A percentile compares a stretch with the other conserved stretches of the same genome.
These are phyloP conservation scores for Lyophyllum decastes DNA, from an alignment of 768 basidiomycete species.

Conservation along the genomic window DNA sequence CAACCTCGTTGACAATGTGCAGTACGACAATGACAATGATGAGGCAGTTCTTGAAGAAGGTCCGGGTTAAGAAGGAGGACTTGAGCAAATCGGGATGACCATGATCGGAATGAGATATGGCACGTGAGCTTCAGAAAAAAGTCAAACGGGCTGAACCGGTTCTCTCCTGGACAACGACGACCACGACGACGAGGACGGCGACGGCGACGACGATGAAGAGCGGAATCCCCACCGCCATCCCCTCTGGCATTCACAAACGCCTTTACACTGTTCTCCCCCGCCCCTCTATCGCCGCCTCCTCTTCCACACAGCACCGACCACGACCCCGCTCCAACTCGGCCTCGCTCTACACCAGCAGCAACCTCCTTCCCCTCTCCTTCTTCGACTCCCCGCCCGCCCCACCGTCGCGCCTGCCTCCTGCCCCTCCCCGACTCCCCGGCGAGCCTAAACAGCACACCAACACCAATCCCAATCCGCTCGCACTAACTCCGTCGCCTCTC, in stretches of 20 bases:
- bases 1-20: no score
- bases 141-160: neutral
- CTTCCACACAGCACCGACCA: constrained; percentile 22
- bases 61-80: no score
- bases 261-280: constrained; percentile 39
- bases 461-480: constrained; percentile 10
- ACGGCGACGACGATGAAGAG: constrained; percentile 2
- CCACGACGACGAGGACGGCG: neutral
- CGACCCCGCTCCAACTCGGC: constrained; percentile 46
- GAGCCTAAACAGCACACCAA: constrained; percentile 3
- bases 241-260: constrained; percentile 55
- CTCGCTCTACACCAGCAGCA: constrained; percentile 38
- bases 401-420: constrained; percentile 16
- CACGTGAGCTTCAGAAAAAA: neutral
- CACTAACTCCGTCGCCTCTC: constrained; percentile 4
- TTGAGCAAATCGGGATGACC: neutral
- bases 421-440: constrained; percentile 5
- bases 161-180: neutral
- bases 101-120: neutral
- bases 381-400: constrained; percentile 24
- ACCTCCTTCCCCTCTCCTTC: constrained; percentile 19
- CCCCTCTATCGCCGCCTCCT: constrained; percentile 30
- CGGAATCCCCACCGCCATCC: constrained; percentile 20
- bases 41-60: no score
- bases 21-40: no score